Evolutionary conservation across 2,329 filamentous ascomycete species (phyloP), one percentile per base, ranked within the genome.

Genomic region (Colletotrichum sp.): DNA sequence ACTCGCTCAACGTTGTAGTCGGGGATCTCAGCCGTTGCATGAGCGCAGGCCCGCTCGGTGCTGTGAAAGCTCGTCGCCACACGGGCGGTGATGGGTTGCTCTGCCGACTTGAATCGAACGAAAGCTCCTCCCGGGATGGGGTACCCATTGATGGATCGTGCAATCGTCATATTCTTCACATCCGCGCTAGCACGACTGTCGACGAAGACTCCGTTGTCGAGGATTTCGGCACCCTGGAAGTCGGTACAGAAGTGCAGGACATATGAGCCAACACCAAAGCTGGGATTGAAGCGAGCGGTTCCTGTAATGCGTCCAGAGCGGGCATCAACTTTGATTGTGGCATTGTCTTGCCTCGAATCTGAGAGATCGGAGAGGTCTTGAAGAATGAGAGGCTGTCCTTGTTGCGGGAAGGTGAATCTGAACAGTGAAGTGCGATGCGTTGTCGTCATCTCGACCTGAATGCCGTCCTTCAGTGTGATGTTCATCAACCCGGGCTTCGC

Each of bases 31-130:
- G 80, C 84, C 81, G 95, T 92, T 0, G 91, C 94, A 80, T 93
- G 94, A 8, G 86, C 81, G 79, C 94, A 96, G 2, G 94, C 94
- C 81, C 93, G 90, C 1, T 89, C 87, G 4, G 86, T 84, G 80
- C 91, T 93, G 79, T 95, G 91, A 82, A 94, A 94, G 77, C 93
- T 95, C 9, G 94, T 85, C 0, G 93, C 93, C 8, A 94, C 92
- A 36, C 94, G 89, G 13, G 89, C 93, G 9, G 90, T 82, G n/a
- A 95, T 88, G 3, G 89, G 88, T 3, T 86, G 85, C 0, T 88
- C 85, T 18, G 89, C 81, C 5, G 71, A 70, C 48, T 71, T 76
- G 79, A 95, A 94, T 58, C 91, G 88, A 26, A 91, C 88, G 83
- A 92, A 95, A 1, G 90, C 92, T 7, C 93, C 93, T 0, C 88